phyloP scores from a whole-genome alignment of 192 early-diverging fungal species.

The Coemansia sp. region DNA sequence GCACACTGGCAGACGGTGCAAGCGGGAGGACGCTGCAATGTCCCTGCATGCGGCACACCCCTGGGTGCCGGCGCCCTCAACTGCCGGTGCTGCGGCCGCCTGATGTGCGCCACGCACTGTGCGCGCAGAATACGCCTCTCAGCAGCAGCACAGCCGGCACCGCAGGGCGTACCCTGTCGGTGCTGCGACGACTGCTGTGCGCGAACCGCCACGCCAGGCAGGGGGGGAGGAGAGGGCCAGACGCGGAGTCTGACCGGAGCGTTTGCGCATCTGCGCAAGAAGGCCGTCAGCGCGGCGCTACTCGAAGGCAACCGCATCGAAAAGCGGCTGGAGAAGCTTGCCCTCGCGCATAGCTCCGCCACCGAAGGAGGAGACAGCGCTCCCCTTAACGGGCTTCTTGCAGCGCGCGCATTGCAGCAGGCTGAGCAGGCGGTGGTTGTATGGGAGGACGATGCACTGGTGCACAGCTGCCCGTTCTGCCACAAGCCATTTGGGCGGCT shows the following conservation, averaged over 20 bases:
- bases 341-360: conserved; percentile 11
- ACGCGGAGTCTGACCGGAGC: conserved; percentile 54
- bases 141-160: conserved; percentile 61
- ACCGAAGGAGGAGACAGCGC: background rate
- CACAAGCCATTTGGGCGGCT: conserved; percentile 50
- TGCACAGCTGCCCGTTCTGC: conserved; percentile 27
- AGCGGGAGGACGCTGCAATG: conserved; percentile 17
- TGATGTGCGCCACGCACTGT: conserved; percentile 65
- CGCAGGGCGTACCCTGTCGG: conserved; percentile 58
- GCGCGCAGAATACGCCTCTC: conserved; percentile 60
- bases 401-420: background rate
- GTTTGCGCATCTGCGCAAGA: conserved; percentile 56
- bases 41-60: conserved; percentile 37
- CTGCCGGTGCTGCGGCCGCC: conserved; percentile 59
- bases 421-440: conserved; percentile 47
- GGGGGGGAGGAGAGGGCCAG: conserved; percentile 46
- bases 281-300: conserved; percentile 59
- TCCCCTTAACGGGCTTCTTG: too few species aligned
- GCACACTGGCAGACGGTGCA: conserved; percentile 38
- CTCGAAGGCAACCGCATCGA: conserved; percentile 73
- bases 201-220: too few species aligned
- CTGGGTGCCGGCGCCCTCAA: conserved; percentile 12
- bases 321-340: conserved; percentile 71
- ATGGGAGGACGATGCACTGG: conserved; percentile 36
- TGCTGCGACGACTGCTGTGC: conserved; percentile 61